Evolutionary conservation across 225 moss, liverwort and hornwort species (phyloP).

Genomic region (Takakia lepidozioides): DNA sequence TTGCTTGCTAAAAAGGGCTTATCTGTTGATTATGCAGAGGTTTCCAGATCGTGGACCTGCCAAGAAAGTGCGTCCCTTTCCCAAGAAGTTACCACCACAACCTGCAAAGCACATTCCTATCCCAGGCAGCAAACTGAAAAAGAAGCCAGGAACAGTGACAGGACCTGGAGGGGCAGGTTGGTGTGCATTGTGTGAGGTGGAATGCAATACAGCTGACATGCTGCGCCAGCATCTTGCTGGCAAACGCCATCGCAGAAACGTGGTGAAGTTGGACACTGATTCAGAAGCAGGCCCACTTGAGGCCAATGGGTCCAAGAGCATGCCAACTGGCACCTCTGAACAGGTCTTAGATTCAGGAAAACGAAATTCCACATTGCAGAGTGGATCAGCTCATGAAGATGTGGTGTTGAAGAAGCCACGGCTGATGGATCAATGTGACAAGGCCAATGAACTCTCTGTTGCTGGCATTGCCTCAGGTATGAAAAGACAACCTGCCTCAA

Average conservation of each 20-base stretch:
- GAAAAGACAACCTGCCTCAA: no score
- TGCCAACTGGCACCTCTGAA: background rate
- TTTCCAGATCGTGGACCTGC: no score
- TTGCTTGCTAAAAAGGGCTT: no score
- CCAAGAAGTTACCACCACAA: no score
- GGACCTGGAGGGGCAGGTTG: constrained; percentile 12
- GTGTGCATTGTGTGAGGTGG: constrained; percentile 10
- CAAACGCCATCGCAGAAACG: constrained; percentile 10
- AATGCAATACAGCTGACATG: constrained; percentile 15
- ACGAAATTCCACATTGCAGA: no score
- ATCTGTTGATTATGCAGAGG: no score
- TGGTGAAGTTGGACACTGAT: constrained; percentile 7
- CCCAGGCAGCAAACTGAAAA: constrained; percentile 2
- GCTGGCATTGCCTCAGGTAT: no score
- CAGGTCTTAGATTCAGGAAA: background rate
- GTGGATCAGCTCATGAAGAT: no score
- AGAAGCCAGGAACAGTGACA: background rate
- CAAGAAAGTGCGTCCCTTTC: no score
- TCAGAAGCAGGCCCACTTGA: constrained; percentile 2
- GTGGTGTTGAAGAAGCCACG: no score
- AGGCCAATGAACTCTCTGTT: no score
- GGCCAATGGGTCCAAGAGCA: background rate
- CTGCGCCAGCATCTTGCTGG: constrained; percentile 13
- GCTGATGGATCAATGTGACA: no score
- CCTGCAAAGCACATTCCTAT: background rate